Evolutionary conservation across 768 basidiomycete genomes (phyloP).

Genomic region (Trametes cinnabarina): DNA sequence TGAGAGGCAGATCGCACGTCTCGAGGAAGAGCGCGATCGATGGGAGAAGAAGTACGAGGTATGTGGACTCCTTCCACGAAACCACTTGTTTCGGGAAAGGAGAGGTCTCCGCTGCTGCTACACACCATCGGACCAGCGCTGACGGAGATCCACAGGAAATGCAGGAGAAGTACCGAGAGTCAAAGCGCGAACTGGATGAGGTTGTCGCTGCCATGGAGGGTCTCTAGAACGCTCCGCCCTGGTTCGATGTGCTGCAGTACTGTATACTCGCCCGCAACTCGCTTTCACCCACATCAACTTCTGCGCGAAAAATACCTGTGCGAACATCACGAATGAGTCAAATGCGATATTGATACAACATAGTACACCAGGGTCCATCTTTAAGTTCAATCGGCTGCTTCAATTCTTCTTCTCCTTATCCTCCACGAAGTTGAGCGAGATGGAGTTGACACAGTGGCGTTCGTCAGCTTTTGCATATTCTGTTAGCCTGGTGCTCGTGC

Average conservation of each 20-base stretch:
- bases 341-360: background rate
- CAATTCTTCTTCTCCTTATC: conserved; percentile 34
- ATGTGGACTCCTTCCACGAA: conserved; percentile 25
- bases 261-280: too few relatives aligned
- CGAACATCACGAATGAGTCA: background rate
- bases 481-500: background rate
- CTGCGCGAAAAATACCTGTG: too few relatives aligned
- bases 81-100: background rate
- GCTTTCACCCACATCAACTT: too few relatives aligned
- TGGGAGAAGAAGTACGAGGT: conserved; percentile 98
- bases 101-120: too few relatives aligned
- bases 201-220: conserved; percentile 72
- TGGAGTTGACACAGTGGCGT: conserved; percentile 86
- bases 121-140: too few relatives aligned
- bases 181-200: conserved; percentile 82
- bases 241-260: too few relatives aligned
- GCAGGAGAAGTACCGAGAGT: conserved; percentile 62
- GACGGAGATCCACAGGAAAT: conserved; percentile 51
- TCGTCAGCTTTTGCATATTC: conserved; percentile 58
- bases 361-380: conserved; percentile 3
- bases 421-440: conserved; percentile 76
- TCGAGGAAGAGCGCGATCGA: conserved; percentile 86
- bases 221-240: conserved; percentile 13
- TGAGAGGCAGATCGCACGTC: conserved; percentile 85
- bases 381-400: background rate